Evolutionary conservation across 192 early-diverging fungal species (phyloP).

Genomic region (Jimgerdemannia flammicorona): DNA sequence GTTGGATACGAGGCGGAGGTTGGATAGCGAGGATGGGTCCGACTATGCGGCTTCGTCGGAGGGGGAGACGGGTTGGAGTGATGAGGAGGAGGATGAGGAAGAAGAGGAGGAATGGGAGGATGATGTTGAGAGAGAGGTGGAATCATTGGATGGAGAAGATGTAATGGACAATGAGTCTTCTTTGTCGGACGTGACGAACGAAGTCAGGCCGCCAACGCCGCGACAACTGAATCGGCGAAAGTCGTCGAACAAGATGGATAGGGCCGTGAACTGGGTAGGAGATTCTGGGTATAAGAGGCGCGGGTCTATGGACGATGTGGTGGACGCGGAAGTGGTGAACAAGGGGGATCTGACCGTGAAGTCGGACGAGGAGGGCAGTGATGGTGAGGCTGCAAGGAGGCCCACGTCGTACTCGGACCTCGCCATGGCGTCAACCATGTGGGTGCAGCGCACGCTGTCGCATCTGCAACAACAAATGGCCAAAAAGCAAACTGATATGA

Average conservation of each 20-base stretch:
- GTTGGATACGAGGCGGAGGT: background rate
- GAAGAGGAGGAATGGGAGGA: background rate
- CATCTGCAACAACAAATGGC: constrained; percentile 18
- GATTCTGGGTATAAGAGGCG: constrained; percentile 1
- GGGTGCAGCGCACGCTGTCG: constrained; percentile 28
- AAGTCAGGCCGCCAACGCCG: background rate
- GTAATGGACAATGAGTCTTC: background rate
- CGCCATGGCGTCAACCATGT: constrained; percentile 9
- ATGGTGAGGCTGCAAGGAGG: constrained; percentile 6
- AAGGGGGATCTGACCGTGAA: background rate
- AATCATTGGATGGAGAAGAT: background rate
- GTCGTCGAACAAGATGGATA: constrained; percentile 10
- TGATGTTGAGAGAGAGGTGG: background rate
- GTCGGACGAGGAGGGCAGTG: background rate
- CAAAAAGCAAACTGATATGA: constrained; percentile 9
- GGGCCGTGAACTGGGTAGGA: constrained; percentile 4
- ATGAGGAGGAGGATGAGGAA: background rate
- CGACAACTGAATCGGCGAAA: constrained; percentile 8
- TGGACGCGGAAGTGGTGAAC: constrained; percentile 18
- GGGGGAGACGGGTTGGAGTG: background rate
- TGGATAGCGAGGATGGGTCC: constrained; percentile 4
- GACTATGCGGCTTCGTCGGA: constrained; percentile 8
- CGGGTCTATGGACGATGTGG: constrained; percentile 7
- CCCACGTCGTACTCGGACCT: background rate
- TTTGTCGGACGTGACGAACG: background rate